Evolutionary conservation across 2,329 filamentous ascomycete genomes (phyloP), one percentile per base, ranked within the genome.

Genomic region (Stagonosporopsis tanaceti): DNA sequence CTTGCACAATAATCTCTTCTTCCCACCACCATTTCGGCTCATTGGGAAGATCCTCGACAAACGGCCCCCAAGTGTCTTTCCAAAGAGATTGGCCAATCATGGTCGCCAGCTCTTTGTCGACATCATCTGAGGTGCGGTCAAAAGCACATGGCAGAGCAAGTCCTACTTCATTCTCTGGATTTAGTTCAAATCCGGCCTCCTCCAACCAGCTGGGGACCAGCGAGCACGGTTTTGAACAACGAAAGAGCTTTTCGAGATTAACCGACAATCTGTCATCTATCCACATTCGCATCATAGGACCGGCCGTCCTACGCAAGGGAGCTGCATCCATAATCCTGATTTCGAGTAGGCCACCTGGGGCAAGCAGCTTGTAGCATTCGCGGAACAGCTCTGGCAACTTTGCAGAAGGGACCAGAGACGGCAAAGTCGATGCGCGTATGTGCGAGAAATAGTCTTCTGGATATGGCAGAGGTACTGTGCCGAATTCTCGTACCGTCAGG

Each of bases 311-410:
- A 3, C 82, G 76, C 0, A 83, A 77, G 0, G 89, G 89, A 7
- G 84, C 76, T 0, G 88, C 86, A 55, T 91, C 86, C 61, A 90
- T 84, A 17, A 90, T 75, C 0, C 83, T 82, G 15, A 91, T 73
- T 57, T 88, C 82, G 12, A 90, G 71, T 20, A 79, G 77, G 1
- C 88, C 87, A 0, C 82, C 81, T 0, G 81, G 79, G 3, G 80
- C 77, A 2, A 91, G 79, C 30, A 83, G 81, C 24, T 82, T 82
- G 67, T 85, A 78, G 61, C 88, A 83, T 59, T 84, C 84, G 50
- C 78, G 78, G 15, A 90, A 79, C 1, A 89, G 73, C 2, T 75
- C 71, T 0, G 85, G 84, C 0, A 91, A 81, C 12, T 87, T 84
- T 0, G 82, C 76, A 0, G 84, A 84, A 0, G 85, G 77, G 30